These are phyloP conservation scores for Blastocystis hominis DNA, from an alignment of 352 stramenopile genomes.

Conservation along the genomic window DNA sequence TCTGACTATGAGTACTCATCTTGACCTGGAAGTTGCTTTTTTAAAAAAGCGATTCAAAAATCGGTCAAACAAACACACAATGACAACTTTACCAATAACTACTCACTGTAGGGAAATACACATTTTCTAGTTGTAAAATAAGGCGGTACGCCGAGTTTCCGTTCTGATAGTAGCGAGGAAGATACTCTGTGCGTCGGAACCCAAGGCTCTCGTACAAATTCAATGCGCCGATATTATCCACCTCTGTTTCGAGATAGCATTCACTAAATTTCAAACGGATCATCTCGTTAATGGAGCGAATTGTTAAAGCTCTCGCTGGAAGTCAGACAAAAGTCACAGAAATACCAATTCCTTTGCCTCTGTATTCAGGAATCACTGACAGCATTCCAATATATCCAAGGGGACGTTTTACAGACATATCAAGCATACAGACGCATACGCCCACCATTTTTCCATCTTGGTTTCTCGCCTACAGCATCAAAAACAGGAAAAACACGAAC, in stretches of 20 bases:
- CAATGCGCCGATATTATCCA: not conserved
- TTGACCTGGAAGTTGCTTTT: not conserved
- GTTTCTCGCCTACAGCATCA: slow-evolving; percentile 4
- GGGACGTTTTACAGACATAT: not conserved
- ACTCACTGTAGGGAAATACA: slow-evolving; percentile 15
- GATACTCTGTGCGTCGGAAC: slow-evolving; percentile 34
- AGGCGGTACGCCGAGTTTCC: slow-evolving; percentile 27
- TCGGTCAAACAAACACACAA: not conserved
- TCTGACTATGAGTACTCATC: not conserved
- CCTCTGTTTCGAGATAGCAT: slow-evolving; percentile 19
- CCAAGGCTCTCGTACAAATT: slow-evolving; percentile 27
- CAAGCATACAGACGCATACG: slow-evolving; percentile 20
- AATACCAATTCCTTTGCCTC: slow-evolving; percentile 35
- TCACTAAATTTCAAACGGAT: not conserved
- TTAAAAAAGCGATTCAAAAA: not conserved
- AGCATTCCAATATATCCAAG: slow-evolving; percentile 42
- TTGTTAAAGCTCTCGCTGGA: not conserved
- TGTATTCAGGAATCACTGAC: slow-evolving; percentile 9
- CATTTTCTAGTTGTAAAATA: slow-evolving; percentile 11
- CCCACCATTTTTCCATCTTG: slow-evolving; percentile 21
- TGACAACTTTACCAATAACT: not conserved
- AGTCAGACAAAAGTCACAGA: not conserved
- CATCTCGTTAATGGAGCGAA: slow-evolving; percentile 46
- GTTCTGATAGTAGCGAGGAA: slow-evolving; percentile 38
- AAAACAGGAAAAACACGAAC: not conserved